These are phyloP conservation scores for Vigna nakashimae DNA, from an alignment of 306 rosid genomes.

Conservation along the genomic window DNA sequence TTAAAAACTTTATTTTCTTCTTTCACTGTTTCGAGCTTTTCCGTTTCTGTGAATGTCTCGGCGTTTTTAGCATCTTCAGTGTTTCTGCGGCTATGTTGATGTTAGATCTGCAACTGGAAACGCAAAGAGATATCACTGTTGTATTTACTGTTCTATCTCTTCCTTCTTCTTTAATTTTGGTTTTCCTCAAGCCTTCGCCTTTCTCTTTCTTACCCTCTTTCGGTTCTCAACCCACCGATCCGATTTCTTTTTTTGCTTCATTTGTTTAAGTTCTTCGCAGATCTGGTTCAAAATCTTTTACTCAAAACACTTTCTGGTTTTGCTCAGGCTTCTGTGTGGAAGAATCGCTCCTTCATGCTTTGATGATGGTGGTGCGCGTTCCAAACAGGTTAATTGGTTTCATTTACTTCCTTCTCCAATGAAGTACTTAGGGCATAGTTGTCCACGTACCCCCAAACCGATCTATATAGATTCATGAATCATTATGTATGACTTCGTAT, in stretches of 20 bases:
- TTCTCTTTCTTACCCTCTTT: slow-evolving; percentile 46
- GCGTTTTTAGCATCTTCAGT: slow-evolving; percentile 73
- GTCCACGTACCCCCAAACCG: background rate
- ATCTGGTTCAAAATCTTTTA: slow-evolving; percentile 48
- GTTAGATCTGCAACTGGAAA: slow-evolving; percentile 90
- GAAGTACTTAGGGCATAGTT: background rate
- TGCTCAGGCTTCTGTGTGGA: slow-evolving; percentile 24
- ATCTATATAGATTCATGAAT: background rate
- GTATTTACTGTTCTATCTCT: slow-evolving; percentile 42
- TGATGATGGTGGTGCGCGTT: background rate
- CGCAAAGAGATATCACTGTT: slow-evolving; percentile 55
- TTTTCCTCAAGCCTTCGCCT: slow-evolving; percentile 28
- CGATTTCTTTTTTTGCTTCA: slow-evolving; percentile 28
- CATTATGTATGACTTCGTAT: background rate
- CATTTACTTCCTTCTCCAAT: background rate
- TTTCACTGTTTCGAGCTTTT: slow-evolving; percentile 43
- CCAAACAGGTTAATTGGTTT: background rate
- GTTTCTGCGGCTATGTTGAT: slow-evolving; percentile 51
- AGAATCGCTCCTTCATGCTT: background rate
- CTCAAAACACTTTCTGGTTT: slow-evolving; percentile 14
- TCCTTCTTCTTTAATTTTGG: slow-evolving; percentile 25
- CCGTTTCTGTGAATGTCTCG: slow-evolving; percentile 85
- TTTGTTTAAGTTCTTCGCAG: slow-evolving; percentile 38
- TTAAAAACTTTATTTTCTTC: slow-evolving; percentile 40
- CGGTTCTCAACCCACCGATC: slow-evolving; percentile 21